phyloP scores from a whole-genome alignment of 768 basidiomycete genomes.

The Leccinum rimulosum region DNA sequence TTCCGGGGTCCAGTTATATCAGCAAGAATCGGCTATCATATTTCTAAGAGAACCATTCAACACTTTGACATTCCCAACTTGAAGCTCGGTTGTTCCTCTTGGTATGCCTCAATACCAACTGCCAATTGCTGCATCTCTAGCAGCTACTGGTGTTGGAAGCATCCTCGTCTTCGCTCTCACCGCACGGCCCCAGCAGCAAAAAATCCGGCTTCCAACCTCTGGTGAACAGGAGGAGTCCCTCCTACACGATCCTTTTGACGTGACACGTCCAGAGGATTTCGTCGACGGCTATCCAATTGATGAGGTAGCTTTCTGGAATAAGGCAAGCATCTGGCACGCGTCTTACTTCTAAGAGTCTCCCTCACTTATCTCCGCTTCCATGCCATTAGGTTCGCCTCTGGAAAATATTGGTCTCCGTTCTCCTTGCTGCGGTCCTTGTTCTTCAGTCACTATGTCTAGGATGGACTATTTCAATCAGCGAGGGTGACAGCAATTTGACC shows the following conservation, averaged over 20 bases:
- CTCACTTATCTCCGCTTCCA: conserved; percentile 1
- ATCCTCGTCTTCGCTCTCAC: conserved; percentile 41
- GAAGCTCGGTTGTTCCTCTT: neutral
- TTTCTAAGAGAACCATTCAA: neutral
- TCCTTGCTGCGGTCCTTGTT: conserved; percentile 46
- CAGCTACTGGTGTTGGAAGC: conserved; percentile 43
- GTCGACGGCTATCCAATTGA: conserved; percentile 66
- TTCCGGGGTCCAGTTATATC: conserved; percentile 11
- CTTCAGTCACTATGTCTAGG: conserved; percentile 56
- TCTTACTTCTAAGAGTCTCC: neutral
- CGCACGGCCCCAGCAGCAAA: conserved; percentile 40
- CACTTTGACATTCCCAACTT: neutral
- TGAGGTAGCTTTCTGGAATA: conserved; percentile 57
- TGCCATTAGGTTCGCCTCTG: conserved; percentile 51
- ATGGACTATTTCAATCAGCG: conserved; percentile 36
- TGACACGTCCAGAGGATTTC: conserved; percentile 69
- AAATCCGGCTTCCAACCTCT: conserved; percentile 47
- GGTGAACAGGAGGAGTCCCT: conserved; percentile 25
- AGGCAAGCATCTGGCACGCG: conserved; percentile 35
- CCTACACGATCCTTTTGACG: conserved; percentile 59
- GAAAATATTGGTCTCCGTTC: conserved; percentile 50
- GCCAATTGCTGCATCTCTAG: conserved; percentile 48
- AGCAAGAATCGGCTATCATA: neutral
- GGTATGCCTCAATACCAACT: conserved; percentile 63
- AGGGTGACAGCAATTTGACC: conserved; percentile 34